Evolutionary conservation across 2,329 filamentous ascomycete species (phyloP), one percentile per base, ranked within the genome.

Genomic region (Metarhizium rileyi): DNA sequence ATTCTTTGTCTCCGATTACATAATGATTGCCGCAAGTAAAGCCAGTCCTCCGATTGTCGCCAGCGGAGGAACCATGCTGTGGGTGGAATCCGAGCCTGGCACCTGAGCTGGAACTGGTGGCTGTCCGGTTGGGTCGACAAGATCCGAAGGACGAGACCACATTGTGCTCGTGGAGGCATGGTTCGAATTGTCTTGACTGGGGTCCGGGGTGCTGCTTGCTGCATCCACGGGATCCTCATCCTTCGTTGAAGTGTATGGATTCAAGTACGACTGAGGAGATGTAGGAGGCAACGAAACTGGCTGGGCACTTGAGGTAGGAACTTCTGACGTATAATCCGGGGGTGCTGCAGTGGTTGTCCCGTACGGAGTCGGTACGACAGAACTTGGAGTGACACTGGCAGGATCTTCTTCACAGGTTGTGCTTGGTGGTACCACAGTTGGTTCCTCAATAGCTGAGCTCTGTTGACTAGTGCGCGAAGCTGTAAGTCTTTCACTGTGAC

Each of bases 81-180:
- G 55, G 1, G 47, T 56, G 2, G 62, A 63, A 42, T 57, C 57
- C 3, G 65, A 66, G 4, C 57, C 53, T 5, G 53, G 53, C 2
- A 67, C 58, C 23, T 53, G 57, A 6, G 56, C 63, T 20, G 63
- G 63, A 9, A 55, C 48, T 16, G 56, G 55, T 7, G 58, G 56
- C 9, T 53, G 50, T 7, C 56, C 56, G 9, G 56, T 52, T 2
- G 57, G 51, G 5, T 46, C 50, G 35, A 50, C 52, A 9, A 51
- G 44, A 27, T 55, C 40, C 1, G 59, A 58, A 23, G 61, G 52
- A 47, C 51, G 51, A 36, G 58, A 51, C 52, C 56, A 59, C n/a
- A 58, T 47, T 8, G 55, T 55, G 6, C 51, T 58, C 23, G 61
- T 55, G n/a, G 59, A 57, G 43, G 51, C n/a, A 3, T 47, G 41